Percentiles rank a stretch among this genome's conserved stretches.
Evolutionary conservation across 2,329 filamentous ascomycete species (phyloP).

Genomic region (Paraconiothyrium brasiliense): DNA sequence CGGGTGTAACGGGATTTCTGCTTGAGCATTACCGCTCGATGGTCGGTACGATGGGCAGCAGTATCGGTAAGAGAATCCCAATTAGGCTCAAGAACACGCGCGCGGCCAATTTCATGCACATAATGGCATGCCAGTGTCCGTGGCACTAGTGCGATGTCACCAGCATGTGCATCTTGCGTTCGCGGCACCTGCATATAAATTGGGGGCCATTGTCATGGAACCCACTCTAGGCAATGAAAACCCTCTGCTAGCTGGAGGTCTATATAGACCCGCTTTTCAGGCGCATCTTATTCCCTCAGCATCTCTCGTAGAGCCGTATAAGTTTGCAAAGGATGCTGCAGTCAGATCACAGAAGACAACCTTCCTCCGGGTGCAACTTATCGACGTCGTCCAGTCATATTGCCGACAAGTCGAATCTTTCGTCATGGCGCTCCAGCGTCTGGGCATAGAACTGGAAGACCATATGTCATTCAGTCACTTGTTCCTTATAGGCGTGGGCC

Average conservation of each 20-base stretch:
- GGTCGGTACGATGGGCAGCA: not conserved
- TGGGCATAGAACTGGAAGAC: not conserved
- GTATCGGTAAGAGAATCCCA: not conserved
- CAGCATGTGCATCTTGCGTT: not conserved
- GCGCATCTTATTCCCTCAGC: not conserved
- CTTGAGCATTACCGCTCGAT: slow-evolving; percentile 3
- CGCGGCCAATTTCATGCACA: not conserved
- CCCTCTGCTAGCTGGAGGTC: not conserved
- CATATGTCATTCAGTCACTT: not conserved
- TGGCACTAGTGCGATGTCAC: not conserved
- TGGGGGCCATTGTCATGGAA: not conserved
- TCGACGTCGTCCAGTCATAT: not conserved
- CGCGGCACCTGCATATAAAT: not conserved
- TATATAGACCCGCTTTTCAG: too few species aligned
- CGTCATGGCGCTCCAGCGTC: not conserved
- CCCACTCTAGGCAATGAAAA: not conserved
- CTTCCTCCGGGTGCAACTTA: not conserved
- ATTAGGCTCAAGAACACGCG: not conserved
- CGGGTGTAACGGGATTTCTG: not conserved
- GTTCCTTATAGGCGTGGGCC: slow-evolving; percentile 1
- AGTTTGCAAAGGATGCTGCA: not conserved
- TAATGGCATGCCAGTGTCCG: not conserved
- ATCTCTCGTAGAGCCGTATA: not conserved
- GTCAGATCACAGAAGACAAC: not conserved
- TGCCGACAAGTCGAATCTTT: not conserved